Percentiles rank a stretch among this genome's conserved stretches.
phyloP scores from a whole-genome alignment of 1,139 yeast species.

The Geotrichum phurueaensis region DNA sequence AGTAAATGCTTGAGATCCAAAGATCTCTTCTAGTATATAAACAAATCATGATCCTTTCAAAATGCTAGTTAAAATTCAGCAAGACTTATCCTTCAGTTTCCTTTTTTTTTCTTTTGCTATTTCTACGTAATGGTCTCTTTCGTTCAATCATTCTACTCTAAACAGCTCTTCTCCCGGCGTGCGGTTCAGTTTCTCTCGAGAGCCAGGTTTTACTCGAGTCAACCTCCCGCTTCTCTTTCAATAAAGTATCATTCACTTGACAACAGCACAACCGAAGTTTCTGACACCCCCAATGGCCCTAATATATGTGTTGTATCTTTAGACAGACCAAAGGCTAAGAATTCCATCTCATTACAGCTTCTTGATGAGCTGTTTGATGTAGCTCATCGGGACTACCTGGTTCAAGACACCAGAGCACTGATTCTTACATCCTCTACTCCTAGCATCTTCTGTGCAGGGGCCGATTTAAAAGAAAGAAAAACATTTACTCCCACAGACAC shows the following conservation, averaged over 20 bases:
- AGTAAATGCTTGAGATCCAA: neutral
- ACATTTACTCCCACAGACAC: conserved; percentile 31
- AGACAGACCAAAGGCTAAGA: conserved; percentile 33
- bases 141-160: neutral
- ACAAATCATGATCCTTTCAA: neutral
- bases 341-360: conserved; percentile 31
- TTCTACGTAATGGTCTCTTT: neutral
- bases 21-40: neutral
- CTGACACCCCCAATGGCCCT: conserved; percentile 15
- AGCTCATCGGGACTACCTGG: conserved; percentile 18
- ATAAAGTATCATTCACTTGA: conserved; percentile 11
- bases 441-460: conserved; percentile 35
- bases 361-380: conserved; percentile 27
- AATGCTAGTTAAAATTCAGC: neutral
- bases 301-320: conserved; percentile 28
- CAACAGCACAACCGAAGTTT: neutral
- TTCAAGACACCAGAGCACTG: conserved; percentile 27
- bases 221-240: neutral
- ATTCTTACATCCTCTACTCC: conserved; percentile 29
- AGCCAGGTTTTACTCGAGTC: conserved; percentile 4
- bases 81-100: neutral
- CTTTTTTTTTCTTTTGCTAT: too few relatives aligned
- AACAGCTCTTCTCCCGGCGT: neutral
- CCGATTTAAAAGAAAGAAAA: conserved; percentile 34
- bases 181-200: neutral